phyloP scores from a whole-genome alignment of 2,329 filamentous ascomycete species.

The Samsoniella hepiali region DNA sequence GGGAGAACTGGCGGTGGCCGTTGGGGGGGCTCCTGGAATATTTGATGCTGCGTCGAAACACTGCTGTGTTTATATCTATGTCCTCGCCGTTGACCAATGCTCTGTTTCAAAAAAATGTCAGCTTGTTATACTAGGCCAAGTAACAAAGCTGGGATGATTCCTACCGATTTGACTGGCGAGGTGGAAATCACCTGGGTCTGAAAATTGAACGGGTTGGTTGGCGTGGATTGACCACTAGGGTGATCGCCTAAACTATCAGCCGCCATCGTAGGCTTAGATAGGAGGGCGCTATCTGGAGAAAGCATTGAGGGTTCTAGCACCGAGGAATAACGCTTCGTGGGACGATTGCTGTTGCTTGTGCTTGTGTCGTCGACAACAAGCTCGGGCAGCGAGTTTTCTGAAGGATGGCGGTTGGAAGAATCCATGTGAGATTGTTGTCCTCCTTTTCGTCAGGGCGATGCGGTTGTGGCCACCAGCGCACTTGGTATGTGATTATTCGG shows the following conservation, averaged over 20 bases:
- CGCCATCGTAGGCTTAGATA: constrained; percentile 27
- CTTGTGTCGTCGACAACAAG: constrained; percentile 19
- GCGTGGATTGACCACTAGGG: constrained; percentile 20
- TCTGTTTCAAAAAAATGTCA: constrained; percentile 47
- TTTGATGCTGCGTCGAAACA: constrained; percentile 82
- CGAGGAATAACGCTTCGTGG: background rate
- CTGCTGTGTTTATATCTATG: constrained; percentile 98
- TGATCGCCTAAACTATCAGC: constrained; percentile 22
- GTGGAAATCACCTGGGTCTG: constrained; percentile 76
- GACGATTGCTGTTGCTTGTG: background rate
- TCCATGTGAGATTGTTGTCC: background rate
- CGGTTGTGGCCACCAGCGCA: background rate
- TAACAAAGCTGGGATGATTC: constrained; percentile 25
- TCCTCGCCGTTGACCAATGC: constrained; percentile 84
- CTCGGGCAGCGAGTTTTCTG: constrained; percentile 20
- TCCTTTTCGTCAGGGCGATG: background rate
- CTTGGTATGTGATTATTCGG: background rate
- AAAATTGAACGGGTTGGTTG: constrained; percentile 87
- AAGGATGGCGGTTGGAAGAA: background rate
- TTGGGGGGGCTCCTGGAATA: constrained; percentile 88
- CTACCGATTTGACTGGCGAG: constrained; percentile 72
- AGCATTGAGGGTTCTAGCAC: constrained; percentile 1
- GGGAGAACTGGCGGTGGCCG: constrained; percentile 85
- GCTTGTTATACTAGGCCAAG: background rate
- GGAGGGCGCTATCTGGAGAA: constrained; percentile 1